Conservation (phyloP, 2,329 filamentous ascomycete genomes). For the Lecanicillium sp. region DNA sequence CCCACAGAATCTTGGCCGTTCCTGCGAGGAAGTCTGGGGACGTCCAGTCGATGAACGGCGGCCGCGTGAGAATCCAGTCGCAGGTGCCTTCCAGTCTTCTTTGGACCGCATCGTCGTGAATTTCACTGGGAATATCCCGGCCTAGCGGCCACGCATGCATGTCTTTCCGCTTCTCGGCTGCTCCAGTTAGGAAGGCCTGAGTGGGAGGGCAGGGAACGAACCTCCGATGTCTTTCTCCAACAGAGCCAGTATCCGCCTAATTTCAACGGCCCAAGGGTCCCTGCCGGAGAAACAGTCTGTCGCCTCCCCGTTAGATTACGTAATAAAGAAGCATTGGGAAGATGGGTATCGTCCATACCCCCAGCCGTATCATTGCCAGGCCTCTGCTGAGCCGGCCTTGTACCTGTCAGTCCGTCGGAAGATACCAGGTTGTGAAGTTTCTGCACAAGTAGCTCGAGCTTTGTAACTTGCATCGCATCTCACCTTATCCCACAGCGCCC, state of each 20-base stretch:
- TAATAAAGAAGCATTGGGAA: background rate
- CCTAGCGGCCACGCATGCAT: slow-evolving; percentile 13
- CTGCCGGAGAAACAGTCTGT: slow-evolving; percentile 28
- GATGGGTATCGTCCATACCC: slow-evolving; percentile 22
- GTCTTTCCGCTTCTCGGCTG: slow-evolving; percentile 7
- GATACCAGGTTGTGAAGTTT: slow-evolving; percentile 10
- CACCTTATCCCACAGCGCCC: slow-evolving; percentile 1
- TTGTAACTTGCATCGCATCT: background rate
- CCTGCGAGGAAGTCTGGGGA: slow-evolving; percentile 3
- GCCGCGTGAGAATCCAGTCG: slow-evolving; percentile 17
- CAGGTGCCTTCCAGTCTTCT: slow-evolving; percentile 16
- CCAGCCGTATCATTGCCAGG: slow-evolving; percentile 19
- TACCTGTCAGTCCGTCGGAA: slow-evolving; percentile 12
- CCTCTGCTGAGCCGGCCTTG: slow-evolving; percentile 12
- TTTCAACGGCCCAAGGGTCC: too few relatives aligned
- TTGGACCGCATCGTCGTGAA: slow-evolving; percentile 13
- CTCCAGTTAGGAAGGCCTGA: slow-evolving; percentile 12
- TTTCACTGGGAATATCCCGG: slow-evolving; percentile 5
- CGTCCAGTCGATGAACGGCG: slow-evolving; percentile 13
- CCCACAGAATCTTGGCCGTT: slow-evolving; percentile 19
- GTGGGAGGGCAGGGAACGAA: too few relatives aligned
- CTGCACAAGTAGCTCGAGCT: slow-evolving; percentile 8
- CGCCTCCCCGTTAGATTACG: slow-evolving; percentile 12
- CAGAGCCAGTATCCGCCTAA: too few relatives aligned
- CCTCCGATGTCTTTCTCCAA: too few relatives aligned